Evolutionary conservation across 352 stramenopile genomes (phyloP), one percentile per base, ranked within the genome.

Genomic region (Phytophthora chlamydospora): DNA sequence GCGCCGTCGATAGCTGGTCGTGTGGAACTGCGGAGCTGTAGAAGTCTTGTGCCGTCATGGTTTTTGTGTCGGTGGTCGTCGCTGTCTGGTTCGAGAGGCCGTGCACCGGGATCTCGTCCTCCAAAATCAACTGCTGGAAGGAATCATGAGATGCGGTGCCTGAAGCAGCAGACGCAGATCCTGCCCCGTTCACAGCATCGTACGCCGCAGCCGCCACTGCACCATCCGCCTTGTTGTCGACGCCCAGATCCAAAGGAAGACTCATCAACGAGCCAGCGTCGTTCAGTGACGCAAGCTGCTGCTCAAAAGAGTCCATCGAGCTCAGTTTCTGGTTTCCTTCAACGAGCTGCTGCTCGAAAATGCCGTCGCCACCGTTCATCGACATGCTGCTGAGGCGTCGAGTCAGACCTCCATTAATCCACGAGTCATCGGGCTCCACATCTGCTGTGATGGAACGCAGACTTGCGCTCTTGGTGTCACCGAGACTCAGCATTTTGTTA

Each of bases 11-110:
- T 36, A 86, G 58, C 36, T 82, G 53, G 52, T 82, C 75, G 41
- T 82, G 67, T 21, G 74, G 62, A 13, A 82, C 58, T 55, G 73
- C 36, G 21, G 50, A 54, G 59, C 70, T 86, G 64, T 86, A 86
- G 34, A 86, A 86, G 27, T 86, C 77, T 31, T 84, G 77, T 42
- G 70, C 77, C 32, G 77, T 80, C 63, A 86, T 73, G 13, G 67
- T 82, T n/a, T 65, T 68, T 46, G 45, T 50, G 38, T 68, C 52
- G 2, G 49, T 64, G 14, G 46, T 50, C 33, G 58, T 43, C 4
- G 47, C 39, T 24, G 17, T 42, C 21, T 55, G 9, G 36, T 50
- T 52, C 24, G 57, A 62, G 13, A 68, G 32, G 33, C 49, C 68
- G 31, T 71, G 59, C 4, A 75, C 60, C 1, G 68, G 45, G 12